Percentiles rank a stretch among this genome's conserved stretches.
Evolutionary conservation across 1,139 yeast species (phyloP).

Genomic region (Eremothecium sinecaudum): DNA sequence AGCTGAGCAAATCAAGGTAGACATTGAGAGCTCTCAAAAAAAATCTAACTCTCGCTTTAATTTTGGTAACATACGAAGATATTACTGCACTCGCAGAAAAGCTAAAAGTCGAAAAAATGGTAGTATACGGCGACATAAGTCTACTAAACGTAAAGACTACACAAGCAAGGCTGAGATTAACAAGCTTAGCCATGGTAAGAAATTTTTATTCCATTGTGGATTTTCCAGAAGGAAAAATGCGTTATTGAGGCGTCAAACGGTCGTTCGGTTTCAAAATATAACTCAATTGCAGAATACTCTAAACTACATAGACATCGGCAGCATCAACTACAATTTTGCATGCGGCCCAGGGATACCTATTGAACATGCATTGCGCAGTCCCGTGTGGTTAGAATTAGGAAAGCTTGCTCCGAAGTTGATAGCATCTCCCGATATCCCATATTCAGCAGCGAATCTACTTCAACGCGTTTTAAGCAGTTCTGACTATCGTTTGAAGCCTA

Average conservation of each 20-base stretch:
- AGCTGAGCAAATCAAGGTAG: too few relatives aligned
- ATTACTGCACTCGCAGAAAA: too few relatives aligned
- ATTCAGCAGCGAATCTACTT: not conserved
- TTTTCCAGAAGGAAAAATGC: conserved; percentile 12
- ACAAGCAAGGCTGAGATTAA: conserved; percentile 17
- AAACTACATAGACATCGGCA: not conserved
- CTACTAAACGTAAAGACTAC: conserved; percentile 20
- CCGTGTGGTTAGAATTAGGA: conserved; percentile 5
- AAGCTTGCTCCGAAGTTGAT: not conserved
- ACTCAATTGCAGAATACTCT: not conserved
- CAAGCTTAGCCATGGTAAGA: conserved; percentile 11
- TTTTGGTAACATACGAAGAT: too few relatives aligned
- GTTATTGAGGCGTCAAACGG: not conserved
- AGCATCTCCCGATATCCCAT: not conserved
- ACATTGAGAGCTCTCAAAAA: too few relatives aligned
- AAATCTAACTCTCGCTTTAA: too few relatives aligned
- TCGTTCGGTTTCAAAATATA: not conserved
- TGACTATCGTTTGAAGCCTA: not conserved
- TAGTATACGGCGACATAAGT: conserved; percentile 10
- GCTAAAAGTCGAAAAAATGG: too few relatives aligned
- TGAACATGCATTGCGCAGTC: conserved; percentile 4
- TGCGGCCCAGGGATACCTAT: conserved; percentile 7
- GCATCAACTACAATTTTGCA: not conserved
- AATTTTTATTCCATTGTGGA: conserved; percentile 25
- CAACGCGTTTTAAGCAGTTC: not conserved